Evolutionary conservation across 805 yeast genomes (phyloP).

Genomic region (Barnettozyma botsteinii): DNA sequence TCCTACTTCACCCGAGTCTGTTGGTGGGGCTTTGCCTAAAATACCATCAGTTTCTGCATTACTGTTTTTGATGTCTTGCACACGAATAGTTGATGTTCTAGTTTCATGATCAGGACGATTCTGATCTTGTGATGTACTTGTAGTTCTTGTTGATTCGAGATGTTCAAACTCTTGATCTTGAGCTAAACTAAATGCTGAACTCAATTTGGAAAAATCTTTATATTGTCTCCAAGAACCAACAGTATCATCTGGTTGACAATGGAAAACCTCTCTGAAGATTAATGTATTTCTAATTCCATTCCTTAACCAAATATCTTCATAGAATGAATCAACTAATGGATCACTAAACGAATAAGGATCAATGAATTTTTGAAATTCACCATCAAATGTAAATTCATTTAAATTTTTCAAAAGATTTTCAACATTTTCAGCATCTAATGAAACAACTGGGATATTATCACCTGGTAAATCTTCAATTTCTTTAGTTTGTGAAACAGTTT

Average conservation of each 20-base stretch:
- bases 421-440: constrained; percentile 39
- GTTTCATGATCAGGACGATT: background rate
- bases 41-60: constrained; percentile 3
- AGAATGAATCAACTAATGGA: constrained; percentile 77
- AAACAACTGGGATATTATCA: constrained; percentile 33
- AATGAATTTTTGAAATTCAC: constrained; percentile 40
- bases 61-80: constrained; percentile 7
- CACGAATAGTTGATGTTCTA: constrained; percentile 11
- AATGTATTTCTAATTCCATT: constrained; percentile 80
- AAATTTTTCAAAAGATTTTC: constrained; percentile 34
- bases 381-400: constrained; percentile 30
- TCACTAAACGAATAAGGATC: constrained; percentile 90
- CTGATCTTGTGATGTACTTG: constrained; percentile 2
- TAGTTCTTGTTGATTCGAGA: constrained; percentile 7
- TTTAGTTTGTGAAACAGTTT: background rate
- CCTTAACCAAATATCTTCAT: constrained; percentile 79
- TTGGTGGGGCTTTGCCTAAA: constrained; percentile 15
- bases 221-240: constrained; percentile 91
- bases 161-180: constrained; percentile 26
- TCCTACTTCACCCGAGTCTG: constrained; percentile 1
- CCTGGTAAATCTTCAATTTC: constrained; percentile 23
- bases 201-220: constrained; percentile 58
- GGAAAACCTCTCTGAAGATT: constrained; percentile 78
- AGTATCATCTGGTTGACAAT: constrained; percentile 89
- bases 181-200: constrained; percentile 45